A percentile compares a stretch with the other conserved stretches of the same genome.
Evolutionary conservation across 192 early-diverging fungal genomes (phyloP).

Genomic region (Thamnidium elegans): DNA sequence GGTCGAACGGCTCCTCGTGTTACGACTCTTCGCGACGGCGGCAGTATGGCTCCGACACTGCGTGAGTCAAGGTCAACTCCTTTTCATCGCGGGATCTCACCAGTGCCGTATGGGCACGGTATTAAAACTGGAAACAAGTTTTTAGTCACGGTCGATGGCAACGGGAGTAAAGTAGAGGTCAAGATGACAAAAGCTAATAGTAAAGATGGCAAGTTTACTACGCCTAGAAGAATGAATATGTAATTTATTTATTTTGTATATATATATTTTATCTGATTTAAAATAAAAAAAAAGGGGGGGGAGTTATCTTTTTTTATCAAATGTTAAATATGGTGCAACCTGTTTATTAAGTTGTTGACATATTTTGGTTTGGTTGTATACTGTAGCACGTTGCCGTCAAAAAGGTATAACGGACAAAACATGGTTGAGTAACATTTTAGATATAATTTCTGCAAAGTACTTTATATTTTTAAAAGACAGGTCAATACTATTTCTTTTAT

Average conservation of each 20-base stretch:
- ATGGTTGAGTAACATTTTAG: too few relatives aligned
- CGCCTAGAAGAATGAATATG: slow-evolving; percentile 20
- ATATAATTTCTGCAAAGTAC: too few relatives aligned
- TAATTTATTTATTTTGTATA: neutral
- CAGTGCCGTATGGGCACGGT: slow-evolving; percentile 16
- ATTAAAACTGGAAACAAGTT: slow-evolving; percentile 38
- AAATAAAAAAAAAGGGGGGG: neutral
- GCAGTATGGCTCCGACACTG: neutral
- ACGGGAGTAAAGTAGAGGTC: slow-evolving; percentile 32
- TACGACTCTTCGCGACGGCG: slow-evolving; percentile 4
- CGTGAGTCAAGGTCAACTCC: slow-evolving; percentile 24
- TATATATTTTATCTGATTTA: slow-evolving; percentile 1
- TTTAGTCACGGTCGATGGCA: slow-evolving; percentile 32
- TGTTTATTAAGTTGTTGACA: neutral
- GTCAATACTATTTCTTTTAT: too few relatives aligned
- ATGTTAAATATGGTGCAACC: neutral
- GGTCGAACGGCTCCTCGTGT: neutral
- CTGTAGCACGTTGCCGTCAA: neutral
- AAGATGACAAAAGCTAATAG: slow-evolving; percentile 34
- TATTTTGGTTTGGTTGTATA: neutral
- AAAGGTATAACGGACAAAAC: too few relatives aligned
- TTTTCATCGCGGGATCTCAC: slow-evolving; percentile 14
- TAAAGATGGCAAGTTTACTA: slow-evolving; percentile 22
- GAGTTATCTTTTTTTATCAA: too few relatives aligned
- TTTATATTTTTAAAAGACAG: too few relatives aligned